A percentile compares a stretch with the other conserved stretches of the same genome.
Evolutionary conservation across 2,329 filamentous ascomycete species (phyloP).

Genomic region (Penicillium oxalicum): DNA sequence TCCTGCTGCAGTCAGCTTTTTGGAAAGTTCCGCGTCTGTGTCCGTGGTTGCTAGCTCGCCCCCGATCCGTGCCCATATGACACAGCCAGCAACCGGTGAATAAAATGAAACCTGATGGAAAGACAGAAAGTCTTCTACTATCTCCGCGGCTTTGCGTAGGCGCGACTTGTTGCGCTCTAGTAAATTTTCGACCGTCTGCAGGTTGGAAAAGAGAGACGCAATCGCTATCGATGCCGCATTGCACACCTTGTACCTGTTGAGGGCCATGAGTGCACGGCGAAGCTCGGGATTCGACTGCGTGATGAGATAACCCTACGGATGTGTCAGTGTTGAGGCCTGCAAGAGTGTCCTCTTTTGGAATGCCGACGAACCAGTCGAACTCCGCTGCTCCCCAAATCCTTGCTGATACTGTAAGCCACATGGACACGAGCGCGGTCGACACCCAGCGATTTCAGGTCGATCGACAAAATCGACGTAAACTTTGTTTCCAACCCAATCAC

Average conservation of each 20-base stretch:
- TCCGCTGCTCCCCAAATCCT: neutral
- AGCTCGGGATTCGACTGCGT: neutral
- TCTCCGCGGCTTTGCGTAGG: neutral
- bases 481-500: neutral
- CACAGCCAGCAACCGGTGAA: neutral
- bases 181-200: neutral
- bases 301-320: neutral
- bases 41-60: neutral
- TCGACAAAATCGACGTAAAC: neutral
- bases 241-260: neutral
- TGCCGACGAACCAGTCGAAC: neutral
- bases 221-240: neutral
- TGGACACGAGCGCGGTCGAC: neutral
- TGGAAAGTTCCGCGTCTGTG: neutral
- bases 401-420: conserved; percentile 4
- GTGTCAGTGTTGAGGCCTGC: neutral
- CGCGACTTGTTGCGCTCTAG: neutral
- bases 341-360: neutral
- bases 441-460: neutral
- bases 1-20: neutral
- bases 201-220: neutral
- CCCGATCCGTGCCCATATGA: neutral
- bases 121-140: neutral
- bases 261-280: neutral
- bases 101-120: neutral